phyloP scores from a whole-genome alignment of 257 asterid species.

The Forsythia viridissima region DNA sequence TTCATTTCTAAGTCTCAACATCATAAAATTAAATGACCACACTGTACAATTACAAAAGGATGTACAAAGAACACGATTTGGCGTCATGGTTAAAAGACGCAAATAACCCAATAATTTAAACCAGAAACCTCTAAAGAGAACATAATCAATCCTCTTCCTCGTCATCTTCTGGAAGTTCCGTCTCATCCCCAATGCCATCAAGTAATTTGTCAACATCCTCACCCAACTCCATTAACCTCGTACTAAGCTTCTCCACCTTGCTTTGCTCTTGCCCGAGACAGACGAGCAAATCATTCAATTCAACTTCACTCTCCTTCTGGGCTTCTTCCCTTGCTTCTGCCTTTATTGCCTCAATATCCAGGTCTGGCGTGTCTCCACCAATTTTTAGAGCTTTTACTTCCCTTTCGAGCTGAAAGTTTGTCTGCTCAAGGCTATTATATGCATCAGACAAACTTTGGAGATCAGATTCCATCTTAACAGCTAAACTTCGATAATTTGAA shows the following conservation, averaged over 20 bases:
- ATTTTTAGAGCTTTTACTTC: slow-evolving; percentile 61
- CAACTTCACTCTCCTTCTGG: slow-evolving; percentile 85
- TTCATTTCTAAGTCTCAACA: background rate
- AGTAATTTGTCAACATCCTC: background rate
- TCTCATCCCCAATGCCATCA: slow-evolving; percentile 2
- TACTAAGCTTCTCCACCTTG: slow-evolving; percentile 81
- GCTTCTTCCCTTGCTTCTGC: slow-evolving; percentile 93
- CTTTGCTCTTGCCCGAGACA: slow-evolving; percentile 99
- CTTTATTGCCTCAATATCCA: slow-evolving; percentile 61
- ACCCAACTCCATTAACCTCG: slow-evolving; percentile 35
- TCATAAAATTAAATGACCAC: background rate
- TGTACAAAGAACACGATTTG: background rate
- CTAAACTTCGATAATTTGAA: slow-evolving; percentile 45
- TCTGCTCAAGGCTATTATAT: slow-evolving; percentile 88
- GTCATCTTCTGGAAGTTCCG: background rate
- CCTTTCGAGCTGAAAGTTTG: slow-evolving; percentile 68
- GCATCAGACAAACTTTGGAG: slow-evolving; percentile 90
- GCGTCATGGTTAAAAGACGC: background rate
- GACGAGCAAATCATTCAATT: slow-evolving; percentile 77
- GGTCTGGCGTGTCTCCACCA: slow-evolving; percentile 54
- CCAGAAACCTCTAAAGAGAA: background rate
- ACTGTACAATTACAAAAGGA: background rate
- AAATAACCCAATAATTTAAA: background rate
- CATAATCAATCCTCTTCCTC: slow-evolving; percentile 36
- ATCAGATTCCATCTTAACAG: slow-evolving; percentile 75